Evolutionary conservation across 1,284 basidiomycete species (phyloP).

Genomic region (Ceratobasidium papillatum): DNA sequence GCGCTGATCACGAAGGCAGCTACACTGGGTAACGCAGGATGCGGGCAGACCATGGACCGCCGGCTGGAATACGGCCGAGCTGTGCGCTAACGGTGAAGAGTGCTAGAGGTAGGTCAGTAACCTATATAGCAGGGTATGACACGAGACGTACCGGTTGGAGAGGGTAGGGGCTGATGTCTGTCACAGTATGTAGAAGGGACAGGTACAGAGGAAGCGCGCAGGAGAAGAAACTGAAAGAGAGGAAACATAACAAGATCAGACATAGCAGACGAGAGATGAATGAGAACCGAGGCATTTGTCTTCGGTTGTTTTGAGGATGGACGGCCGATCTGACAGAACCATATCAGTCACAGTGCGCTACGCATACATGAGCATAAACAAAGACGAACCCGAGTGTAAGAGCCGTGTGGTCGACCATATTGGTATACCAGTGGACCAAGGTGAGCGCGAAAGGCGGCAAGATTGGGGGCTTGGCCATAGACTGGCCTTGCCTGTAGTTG

Average conservation of each 20-base stretch:
- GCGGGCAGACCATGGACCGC: background rate
- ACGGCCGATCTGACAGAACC: too few species aligned
- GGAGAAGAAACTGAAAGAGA: background rate
- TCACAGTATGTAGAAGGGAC: background rate
- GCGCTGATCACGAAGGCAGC: constrained; percentile 18
- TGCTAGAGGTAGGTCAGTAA: background rate
- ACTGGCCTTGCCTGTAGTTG: too few species aligned
- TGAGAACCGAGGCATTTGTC: too few species aligned
- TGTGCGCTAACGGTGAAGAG: background rate
- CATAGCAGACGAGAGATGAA: too few species aligned
- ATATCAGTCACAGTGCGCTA: too few species aligned
- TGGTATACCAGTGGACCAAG: too few species aligned
- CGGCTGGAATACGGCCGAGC: background rate
- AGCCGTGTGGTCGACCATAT: too few species aligned
- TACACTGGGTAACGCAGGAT: background rate
- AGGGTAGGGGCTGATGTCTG: background rate
- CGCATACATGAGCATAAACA: too few species aligned
- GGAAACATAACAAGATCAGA: background rate
- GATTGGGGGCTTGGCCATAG: too few species aligned
- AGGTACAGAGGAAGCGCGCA: background rate
- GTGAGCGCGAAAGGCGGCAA: too few species aligned
- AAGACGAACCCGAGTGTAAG: too few species aligned
- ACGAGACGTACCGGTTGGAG: background rate
- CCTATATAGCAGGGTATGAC: background rate
- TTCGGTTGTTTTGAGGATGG: too few species aligned